Conservation (phyloP, 2,329 filamentous ascomycete species). For the Scedosporium minutisporum region DNA sequence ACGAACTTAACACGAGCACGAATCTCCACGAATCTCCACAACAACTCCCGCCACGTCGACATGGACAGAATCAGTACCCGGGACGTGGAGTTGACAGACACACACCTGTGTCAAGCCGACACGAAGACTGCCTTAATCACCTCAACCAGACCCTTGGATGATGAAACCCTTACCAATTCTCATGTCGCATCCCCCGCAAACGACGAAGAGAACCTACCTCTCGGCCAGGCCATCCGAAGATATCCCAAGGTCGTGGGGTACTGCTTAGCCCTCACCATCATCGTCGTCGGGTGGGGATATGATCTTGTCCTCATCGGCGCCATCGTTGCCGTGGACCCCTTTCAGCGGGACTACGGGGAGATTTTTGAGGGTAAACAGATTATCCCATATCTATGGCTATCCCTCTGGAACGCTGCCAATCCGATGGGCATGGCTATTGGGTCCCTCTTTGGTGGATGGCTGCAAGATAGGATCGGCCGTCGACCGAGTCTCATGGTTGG, state of each 20-base stretch:
- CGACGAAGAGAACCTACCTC: conserved; percentile 11
- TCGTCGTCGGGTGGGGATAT: conserved; percentile 21
- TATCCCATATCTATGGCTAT: conserved; percentile 18
- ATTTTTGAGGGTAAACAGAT: conserved; percentile 14
- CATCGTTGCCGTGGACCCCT: conserved; percentile 18
- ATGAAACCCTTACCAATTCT: neutral
- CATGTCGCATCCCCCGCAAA: neutral
- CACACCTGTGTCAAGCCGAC: neutral
- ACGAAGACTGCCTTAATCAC: neutral
- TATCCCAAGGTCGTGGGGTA: conserved; percentile 19
- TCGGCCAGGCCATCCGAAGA: conserved; percentile 15
- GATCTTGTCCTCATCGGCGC: conserved; percentile 17
- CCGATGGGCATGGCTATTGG: conserved; percentile 17
- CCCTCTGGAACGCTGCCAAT: conserved; percentile 16
- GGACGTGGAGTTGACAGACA: neutral
- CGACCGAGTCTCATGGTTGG: conserved; percentile 15
- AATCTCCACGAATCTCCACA: no score
- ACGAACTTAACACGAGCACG: no score
- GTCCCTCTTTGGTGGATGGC: conserved; percentile 17
- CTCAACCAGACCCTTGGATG: neutral
- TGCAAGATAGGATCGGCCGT: conserved; percentile 18
- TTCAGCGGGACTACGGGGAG: conserved; percentile 19
- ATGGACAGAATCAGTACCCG: neutral
- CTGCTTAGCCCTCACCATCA: conserved; percentile 17
- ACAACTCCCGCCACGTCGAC: no score